phyloP scores from a whole-genome alignment of 2,329 filamentous ascomycete genomes.

The Arachnomyces sp. region DNA sequence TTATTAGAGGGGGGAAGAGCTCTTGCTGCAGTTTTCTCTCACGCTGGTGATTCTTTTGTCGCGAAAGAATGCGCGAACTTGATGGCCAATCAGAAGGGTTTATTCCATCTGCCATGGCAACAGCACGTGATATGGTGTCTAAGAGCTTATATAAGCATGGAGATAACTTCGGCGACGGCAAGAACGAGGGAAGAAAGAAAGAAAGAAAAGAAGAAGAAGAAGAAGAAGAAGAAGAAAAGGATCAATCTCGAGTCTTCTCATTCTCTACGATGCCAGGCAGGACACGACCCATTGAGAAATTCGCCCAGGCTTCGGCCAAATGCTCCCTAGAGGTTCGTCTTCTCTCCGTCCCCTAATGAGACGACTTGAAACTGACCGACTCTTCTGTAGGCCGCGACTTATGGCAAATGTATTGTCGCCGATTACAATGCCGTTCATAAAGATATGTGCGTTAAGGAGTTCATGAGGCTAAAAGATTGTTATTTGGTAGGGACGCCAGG shows the following conservation, averaged over 20 bases:
- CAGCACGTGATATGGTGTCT: background rate
- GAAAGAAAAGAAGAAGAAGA: conserved; percentile 7
- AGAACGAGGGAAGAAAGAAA: conserved; percentile 8
- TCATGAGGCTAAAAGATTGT: conserved; percentile 77
- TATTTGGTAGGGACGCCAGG: conserved; percentile 56
- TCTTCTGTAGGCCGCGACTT: conserved; percentile 59
- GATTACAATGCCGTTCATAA: conserved; percentile 88
- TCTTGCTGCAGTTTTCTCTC: no score
- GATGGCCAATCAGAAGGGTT: no score
- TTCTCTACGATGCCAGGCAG: conserved; percentile 37
- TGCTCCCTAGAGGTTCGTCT: conserved; percentile 55
- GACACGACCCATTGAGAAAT: conserved; percentile 59
- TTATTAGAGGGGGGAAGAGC: conserved; percentile 5
- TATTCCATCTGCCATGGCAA: no score
- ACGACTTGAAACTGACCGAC: conserved; percentile 3
- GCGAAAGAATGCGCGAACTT: conserved; percentile 1
- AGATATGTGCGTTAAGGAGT: conserved; percentile 81
- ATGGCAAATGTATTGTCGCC: conserved; percentile 82
- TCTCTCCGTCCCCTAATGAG: background rate
- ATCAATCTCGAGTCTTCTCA: conserved; percentile 6
- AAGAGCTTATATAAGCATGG: background rate
- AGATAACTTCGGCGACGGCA: conserved; percentile 4
- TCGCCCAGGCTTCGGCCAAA: conserved; percentile 56
- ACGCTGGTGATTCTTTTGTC: no score
- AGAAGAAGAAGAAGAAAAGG: conserved; percentile 2